Percentiles rank a stretch among this genome's conserved stretches.
Evolutionary conservation across 257 asterid species (phyloP).

Genomic region (Salvia hispanica): DNA sequence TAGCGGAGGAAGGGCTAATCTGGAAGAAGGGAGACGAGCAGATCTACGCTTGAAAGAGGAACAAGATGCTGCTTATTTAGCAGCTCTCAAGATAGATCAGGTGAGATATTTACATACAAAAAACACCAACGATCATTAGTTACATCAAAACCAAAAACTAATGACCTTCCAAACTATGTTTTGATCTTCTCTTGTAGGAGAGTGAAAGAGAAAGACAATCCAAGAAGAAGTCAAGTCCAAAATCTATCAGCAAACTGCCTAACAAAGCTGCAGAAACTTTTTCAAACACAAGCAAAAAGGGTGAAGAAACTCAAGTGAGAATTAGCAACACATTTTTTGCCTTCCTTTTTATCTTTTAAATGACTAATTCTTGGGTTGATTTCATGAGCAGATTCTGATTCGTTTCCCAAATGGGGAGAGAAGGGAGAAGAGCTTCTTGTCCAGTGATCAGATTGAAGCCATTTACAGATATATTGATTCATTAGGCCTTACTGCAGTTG

Average conservation of each 20-base stretch:
- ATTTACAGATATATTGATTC: slow-evolving; percentile 62
- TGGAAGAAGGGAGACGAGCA: slow-evolving; percentile 46
- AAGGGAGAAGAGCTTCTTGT: slow-evolving; percentile 62
- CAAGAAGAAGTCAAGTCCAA: slow-evolving; percentile 37
- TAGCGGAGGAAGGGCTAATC: slow-evolving; percentile 47
- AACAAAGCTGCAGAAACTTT: slow-evolving; percentile 34
- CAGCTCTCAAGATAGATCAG: slow-evolving; percentile 76
- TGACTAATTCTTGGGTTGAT: background rate
- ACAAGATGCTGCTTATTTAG: slow-evolving; percentile 78
- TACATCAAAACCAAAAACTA: background rate
- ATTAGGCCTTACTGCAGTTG: slow-evolving; percentile 52
- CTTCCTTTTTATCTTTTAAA: background rate
- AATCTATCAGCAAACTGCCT: slow-evolving; percentile 35
- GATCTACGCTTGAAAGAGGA: slow-evolving; percentile 69
- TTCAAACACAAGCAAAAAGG: slow-evolving; percentile 40
- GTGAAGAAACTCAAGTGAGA: slow-evolving; percentile 66
- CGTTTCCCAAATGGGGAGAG: slow-evolving; percentile 93
- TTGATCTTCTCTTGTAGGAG: slow-evolving; percentile 44
- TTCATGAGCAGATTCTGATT: slow-evolving; percentile 55
- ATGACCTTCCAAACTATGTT: background rate
- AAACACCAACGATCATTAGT: background rate
- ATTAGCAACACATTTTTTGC: background rate
- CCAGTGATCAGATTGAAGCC: slow-evolving; percentile 60
- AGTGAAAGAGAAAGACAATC: slow-evolving; percentile 48
- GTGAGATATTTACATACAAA: slow-evolving; percentile 30